Conservation (phyloP, 306 rosid species). For the Vigna trinervia region DNA sequence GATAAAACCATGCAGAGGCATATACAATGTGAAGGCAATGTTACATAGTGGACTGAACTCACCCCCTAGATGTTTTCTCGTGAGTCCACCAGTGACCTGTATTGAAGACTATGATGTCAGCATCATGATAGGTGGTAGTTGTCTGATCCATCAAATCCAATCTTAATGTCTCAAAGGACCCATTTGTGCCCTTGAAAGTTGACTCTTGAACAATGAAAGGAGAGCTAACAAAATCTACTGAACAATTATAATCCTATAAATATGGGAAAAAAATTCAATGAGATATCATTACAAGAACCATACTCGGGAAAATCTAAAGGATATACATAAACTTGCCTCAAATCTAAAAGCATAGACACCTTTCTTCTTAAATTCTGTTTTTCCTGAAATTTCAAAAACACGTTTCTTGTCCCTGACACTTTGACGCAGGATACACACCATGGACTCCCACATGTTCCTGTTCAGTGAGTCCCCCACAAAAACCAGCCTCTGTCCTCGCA, state of each 20-base stretch:
- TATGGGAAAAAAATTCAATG: conserved; percentile 25
- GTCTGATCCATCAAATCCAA: conserved; percentile 91
- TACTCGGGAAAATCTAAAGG: background rate
- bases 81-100: conserved; percentile 99
- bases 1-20: conserved; percentile 20
- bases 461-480: conserved; percentile 96
- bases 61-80: conserved; percentile 96
- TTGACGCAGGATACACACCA: conserved; percentile 84
- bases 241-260: conserved; percentile 85
- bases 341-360: conserved; percentile 82
- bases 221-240: conserved; percentile 85
- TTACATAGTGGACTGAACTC: conserved; percentile 33
- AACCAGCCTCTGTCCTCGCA: conserved; percentile 79
- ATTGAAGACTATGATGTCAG: conserved; percentile 84
- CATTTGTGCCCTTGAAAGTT: conserved; percentile 60
- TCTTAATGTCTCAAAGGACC: conserved; percentile 80
- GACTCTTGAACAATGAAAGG: conserved; percentile 91
- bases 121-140: conserved; percentile 73
- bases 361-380: conserved; percentile 78
- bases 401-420: conserved; percentile 60
- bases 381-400: conserved; percentile 87
- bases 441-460: conserved; percentile 98
- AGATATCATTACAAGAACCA: conserved; percentile 10
- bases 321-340: conserved; percentile 73
- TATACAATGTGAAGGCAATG: conserved; percentile 17